Conservation (phyloP, 768 basidiomycete species). For the Kwoniella heveanensis region DNA sequence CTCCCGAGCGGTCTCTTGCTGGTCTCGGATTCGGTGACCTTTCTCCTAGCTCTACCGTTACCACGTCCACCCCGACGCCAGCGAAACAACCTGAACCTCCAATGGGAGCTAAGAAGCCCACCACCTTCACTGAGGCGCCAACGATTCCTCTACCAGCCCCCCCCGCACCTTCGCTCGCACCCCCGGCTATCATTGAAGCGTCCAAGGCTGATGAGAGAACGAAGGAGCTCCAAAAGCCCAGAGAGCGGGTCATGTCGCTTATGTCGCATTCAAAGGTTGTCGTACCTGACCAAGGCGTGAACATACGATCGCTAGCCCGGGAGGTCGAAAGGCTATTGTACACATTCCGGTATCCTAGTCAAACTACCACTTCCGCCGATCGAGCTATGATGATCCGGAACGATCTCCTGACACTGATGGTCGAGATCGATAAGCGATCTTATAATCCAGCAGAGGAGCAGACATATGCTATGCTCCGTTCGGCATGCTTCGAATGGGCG, state of each 20-base stretch:
- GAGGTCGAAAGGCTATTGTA: slow-evolving; percentile 36
- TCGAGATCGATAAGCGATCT: slow-evolving; percentile 53
- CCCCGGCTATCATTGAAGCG: slow-evolving; percentile 44
- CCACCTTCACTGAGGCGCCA: slow-evolving; percentile 30
- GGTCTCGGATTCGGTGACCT: slow-evolving; percentile 24
- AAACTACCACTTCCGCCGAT: slow-evolving; percentile 40
- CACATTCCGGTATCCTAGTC: slow-evolving; percentile 34
- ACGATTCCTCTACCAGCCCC: slow-evolving; percentile 39
- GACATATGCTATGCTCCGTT: slow-evolving; percentile 42
- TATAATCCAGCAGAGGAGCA: slow-evolving; percentile 29
- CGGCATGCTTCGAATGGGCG: slow-evolving; percentile 56
- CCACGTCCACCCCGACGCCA: slow-evolving; percentile 1
- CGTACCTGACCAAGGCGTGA: slow-evolving; percentile 21
- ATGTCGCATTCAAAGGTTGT: slow-evolving; percentile 23
- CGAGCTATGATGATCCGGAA: slow-evolving; percentile 50
- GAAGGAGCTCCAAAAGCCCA: slow-evolving; percentile 83
- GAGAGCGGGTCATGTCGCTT: slow-evolving; percentile 81
- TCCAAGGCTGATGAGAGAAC: slow-evolving; percentile 60
- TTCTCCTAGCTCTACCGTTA: slow-evolving; percentile 1
- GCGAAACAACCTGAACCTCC: slow-evolving; percentile 1
- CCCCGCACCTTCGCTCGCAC: slow-evolving; percentile 1
- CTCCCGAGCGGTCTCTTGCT: slow-evolving; percentile 21
- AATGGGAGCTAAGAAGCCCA: slow-evolving; percentile 14
- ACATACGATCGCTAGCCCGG: slow-evolving; percentile 14
- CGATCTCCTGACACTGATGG: slow-evolving; percentile 53